These are phyloP conservation scores for Pleoardoris graminearum DNA, from an alignment of 2,329 filamentous ascomycete species.

Conservation along the genomic window DNA sequence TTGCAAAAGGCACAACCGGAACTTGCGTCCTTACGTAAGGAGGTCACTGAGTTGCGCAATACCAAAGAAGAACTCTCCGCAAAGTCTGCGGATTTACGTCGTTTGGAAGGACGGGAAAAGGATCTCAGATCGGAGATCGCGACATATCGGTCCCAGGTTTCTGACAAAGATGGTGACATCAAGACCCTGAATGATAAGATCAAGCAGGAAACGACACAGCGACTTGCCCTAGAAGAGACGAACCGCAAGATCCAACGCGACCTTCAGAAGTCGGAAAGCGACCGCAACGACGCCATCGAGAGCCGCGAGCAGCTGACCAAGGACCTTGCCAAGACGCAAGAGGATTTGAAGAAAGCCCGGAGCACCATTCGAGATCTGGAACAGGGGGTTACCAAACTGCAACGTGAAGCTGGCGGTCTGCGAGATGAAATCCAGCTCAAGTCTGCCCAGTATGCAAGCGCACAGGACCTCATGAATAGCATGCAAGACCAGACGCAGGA, in stretches of 20 bases:
- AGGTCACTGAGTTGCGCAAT: slow-evolving; percentile 73
- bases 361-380: slow-evolving; percentile 73
- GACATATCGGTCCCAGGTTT: slow-evolving; percentile 68
- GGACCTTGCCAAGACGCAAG: slow-evolving; percentile 72
- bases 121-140: slow-evolving; percentile 76
- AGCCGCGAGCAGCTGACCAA: slow-evolving; percentile 70
- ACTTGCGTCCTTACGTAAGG: slow-evolving; percentile 74
- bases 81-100: slow-evolving; percentile 66
- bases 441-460: slow-evolving; percentile 79
- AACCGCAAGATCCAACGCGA: slow-evolving; percentile 75
- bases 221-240: slow-evolving; percentile 77
- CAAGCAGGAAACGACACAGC: slow-evolving; percentile 70
- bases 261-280: slow-evolving; percentile 74
- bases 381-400: slow-evolving; percentile 69
- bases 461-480: slow-evolving; percentile 82
- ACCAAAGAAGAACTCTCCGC: slow-evolving; percentile 73
- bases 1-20: slow-evolving; percentile 87
- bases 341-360: slow-evolving; percentile 64
- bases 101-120: slow-evolving; percentile 80
- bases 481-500: slow-evolving; percentile 93
- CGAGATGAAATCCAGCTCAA: slow-evolving; percentile 84
- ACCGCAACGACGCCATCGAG: slow-evolving; percentile 77
- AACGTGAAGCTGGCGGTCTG: slow-evolving; percentile 67
- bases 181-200: slow-evolving; percentile 78
- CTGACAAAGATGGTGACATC: slow-evolving; percentile 78